phyloP scores from a whole-genome alignment of 176 grass and related monocot species.

The Neostapfia colusana region DNA sequence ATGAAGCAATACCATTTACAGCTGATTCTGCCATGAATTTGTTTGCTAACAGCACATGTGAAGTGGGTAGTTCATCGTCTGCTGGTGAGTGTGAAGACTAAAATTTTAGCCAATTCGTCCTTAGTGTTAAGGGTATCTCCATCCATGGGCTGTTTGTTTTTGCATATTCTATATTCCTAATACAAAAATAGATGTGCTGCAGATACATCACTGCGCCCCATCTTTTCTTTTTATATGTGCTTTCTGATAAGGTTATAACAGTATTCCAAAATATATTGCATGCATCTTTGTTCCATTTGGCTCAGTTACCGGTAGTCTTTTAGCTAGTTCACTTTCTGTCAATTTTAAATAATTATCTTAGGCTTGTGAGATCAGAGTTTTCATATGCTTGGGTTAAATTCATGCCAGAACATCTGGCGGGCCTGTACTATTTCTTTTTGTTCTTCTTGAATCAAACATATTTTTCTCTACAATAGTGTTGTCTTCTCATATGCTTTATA shows the following conservation, averaged over 20 bases:
- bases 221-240: too few relatives aligned
- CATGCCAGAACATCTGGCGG: not conserved
- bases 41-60: constrained; percentile 12
- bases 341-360: not conserved
- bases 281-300: constrained; percentile 2
- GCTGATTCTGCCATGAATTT: not conserved
- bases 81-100: constrained; percentile 24
- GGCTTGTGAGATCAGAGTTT: not conserved
- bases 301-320: not conserved
- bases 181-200: too few relatives aligned
- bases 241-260: too few relatives aligned
- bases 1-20: constrained; percentile 6
- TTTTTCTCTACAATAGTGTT: not conserved
- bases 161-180: too few relatives aligned
- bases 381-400: not conserved
- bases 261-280: not conserved
- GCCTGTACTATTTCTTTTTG: not conserved
- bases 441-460: constrained; percentile 11
- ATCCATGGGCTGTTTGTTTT: too few relatives aligned
- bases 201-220: too few relatives aligned
- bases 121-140: too few relatives aligned
- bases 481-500: too few relatives aligned
- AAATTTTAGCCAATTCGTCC: not conserved
- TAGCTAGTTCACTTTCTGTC: not conserved
- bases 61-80: constrained; percentile 37